Conservation (phyloP, 805 yeast species). For the Blastobotrys chiropterorum region DNA sequence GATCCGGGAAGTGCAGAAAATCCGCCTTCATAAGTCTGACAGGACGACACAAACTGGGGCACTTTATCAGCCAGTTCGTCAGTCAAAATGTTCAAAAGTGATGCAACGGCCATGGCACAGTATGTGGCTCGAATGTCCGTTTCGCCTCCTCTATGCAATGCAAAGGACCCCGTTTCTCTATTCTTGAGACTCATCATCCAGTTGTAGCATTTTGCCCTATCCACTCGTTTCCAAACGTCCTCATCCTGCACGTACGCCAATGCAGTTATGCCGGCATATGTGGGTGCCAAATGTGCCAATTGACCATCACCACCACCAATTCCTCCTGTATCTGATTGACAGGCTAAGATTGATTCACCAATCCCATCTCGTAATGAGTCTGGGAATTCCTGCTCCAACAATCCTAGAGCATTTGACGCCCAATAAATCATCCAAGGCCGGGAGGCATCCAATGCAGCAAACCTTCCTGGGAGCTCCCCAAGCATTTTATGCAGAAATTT, state of each 20-base stretch:
- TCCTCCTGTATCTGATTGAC: slow-evolving; percentile 48
- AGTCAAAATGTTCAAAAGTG: slow-evolving; percentile 56
- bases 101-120: slow-evolving; percentile 73
- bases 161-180: slow-evolving; percentile 62
- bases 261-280: slow-evolving; percentile 70
- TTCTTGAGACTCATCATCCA: slow-evolving; percentile 67
- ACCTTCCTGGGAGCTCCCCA: slow-evolving; percentile 44
- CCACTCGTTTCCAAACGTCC: slow-evolving; percentile 38
- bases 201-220: slow-evolving; percentile 41
- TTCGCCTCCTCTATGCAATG: slow-evolving; percentile 75
- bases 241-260: slow-evolving; percentile 46
- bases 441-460: slow-evolving; percentile 70
- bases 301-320: slow-evolving; percentile 85
- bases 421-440: slow-evolving; percentile 89
- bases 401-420: slow-evolving; percentile 52
- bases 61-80: slow-evolving; percentile 50
- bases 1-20: slow-evolving; percentile 76
- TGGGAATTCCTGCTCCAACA: slow-evolving; percentile 35
- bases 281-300: slow-evolving; percentile 74
- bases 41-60: slow-evolving; percentile 52
- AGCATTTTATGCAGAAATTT: slow-evolving; percentile 38
- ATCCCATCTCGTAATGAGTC: neutral
- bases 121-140: slow-evolving; percentile 75
- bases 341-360: slow-evolving; percentile 24
- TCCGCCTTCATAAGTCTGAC: slow-evolving; percentile 96